Evolutionary conservation across 345 rosid species (phyloP), one percentile per base, ranked within the genome.

Genomic region (Gossypium bickii): DNA sequence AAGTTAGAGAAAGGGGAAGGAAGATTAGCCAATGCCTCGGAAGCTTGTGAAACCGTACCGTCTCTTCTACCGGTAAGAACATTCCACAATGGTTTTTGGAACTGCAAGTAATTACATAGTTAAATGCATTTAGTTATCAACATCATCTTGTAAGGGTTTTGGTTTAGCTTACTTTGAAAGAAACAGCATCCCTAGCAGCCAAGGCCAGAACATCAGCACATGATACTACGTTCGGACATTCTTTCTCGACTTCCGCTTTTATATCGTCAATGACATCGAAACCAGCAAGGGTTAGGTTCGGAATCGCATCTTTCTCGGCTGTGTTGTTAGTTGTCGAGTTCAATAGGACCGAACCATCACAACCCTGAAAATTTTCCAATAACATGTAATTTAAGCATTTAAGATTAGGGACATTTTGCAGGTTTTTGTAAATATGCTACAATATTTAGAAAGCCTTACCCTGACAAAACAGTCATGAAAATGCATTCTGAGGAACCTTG

Each of bases 391-490:
- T 34, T 34, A 12, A 41, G 7, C 44, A 13, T 9, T 2, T 12
- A 11, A 20, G 60, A 56, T 18, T 18, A 2, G 10, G 18, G 24
- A 18, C 8, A 5, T 34, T 22, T 34, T 34, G 38, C 38, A 4
- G 38, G 38, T 34, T 34, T 34, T 34, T 34, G 10, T 12, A 49
- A 38, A 63, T 49, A 2, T 49, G 44, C 2, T 55, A 69, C 20
- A 2, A 8, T 16, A 15, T 49, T 17, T 3, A 48, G 2, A 24
- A 8, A 8, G 43, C 13, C 58, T 41, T 83, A 90, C 94, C 87
- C 88, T 76, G 20, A 89, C 87, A 44, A 89, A 86, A 75, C 93
- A 88, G 67, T 83, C 97, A 44, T 86, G 97, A 78, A 91, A 82
- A 71, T 85, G 88, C 91, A 86, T 83, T 72, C 94, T 79, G 17